Percentiles rank a stretch among this genome's conserved stretches.
phyloP scores from a whole-genome alignment of 306 rosid species.

The Medicago arabica region DNA sequence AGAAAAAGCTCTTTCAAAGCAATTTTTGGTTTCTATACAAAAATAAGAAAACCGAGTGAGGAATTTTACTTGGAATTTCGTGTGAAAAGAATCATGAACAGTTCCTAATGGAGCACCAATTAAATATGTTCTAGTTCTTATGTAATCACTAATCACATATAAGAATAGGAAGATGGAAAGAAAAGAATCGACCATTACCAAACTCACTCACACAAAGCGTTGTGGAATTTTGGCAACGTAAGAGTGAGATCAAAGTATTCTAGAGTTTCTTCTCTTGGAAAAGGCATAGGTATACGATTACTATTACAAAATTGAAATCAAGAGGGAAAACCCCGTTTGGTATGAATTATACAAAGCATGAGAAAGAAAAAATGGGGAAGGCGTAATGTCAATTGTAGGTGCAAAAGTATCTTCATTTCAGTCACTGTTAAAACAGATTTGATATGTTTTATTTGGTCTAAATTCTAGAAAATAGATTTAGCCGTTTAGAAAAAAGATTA shows the following conservation, averaged over 20 bases:
- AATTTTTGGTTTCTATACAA: not conserved
- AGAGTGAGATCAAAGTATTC: slow-evolving; percentile 50
- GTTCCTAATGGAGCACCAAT: not conserved
- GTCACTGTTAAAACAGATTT: too few relatives aligned
- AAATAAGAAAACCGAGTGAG: not conserved
- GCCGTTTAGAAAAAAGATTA: too few relatives aligned
- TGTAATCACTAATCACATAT: slow-evolving; percentile 27
- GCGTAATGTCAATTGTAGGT: too few relatives aligned
- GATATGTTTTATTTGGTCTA: too few relatives aligned
- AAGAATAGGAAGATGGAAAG: slow-evolving; percentile 26
- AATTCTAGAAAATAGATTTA: too few relatives aligned
- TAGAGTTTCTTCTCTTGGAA: slow-evolving; percentile 21
- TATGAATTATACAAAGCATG: too few relatives aligned
- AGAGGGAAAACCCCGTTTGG: too few relatives aligned
- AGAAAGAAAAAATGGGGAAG: not conserved
- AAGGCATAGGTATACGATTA: not conserved
- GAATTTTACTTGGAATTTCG: not conserved
- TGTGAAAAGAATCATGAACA: not conserved
- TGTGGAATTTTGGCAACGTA: slow-evolving; percentile 41
- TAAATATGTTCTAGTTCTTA: not conserved
- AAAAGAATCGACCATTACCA: slow-evolving; percentile 47
- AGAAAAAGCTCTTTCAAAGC: slow-evolving; percentile 26
- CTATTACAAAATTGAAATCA: too few relatives aligned
- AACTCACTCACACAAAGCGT: slow-evolving; percentile 11
- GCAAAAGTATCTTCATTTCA: too few relatives aligned